Evolutionary conservation across 2,329 filamentous ascomycete species (phyloP), one percentile per base, ranked within the genome.

Genomic region (Microdochium nivale): DNA sequence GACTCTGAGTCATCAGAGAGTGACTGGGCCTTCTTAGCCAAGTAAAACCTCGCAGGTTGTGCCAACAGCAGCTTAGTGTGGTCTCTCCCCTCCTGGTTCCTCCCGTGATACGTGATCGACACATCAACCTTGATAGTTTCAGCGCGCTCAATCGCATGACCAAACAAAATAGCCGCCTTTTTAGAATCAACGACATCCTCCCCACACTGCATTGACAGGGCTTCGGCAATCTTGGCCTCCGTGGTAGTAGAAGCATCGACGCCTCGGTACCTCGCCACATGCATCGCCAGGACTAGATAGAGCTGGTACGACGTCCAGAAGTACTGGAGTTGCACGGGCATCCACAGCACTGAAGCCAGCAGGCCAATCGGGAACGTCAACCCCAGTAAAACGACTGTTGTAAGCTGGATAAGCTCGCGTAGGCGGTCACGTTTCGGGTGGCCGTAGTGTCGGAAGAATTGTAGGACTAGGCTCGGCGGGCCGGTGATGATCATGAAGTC

Each of bases 381-480:
- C 9, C 48, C 54, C 44, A 57, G 53, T 8, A 50, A 40, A 19
- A 54, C 40, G 23, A 59, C 51, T 24, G 51, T 25, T 25, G 25
- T n/a, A n/a, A 60, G 46, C 46, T 54, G 53, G 1, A 52, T 19
- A 27, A 57, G 37, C 43, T 60, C 56, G 5, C 55, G 53, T 4
- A 49, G 2, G 25, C 56, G 54, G 44, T 54, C 50, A 27, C 56
- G 56, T 32, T 56, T 43, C 13, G 56, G 58, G 44, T 59, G 57
- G 11, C 57, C 57, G 32, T 59, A 60, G 52, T 61, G 58, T 7
- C 54, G 49, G 47, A 56, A 55, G 47, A 60, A 61, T 50, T 60
- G 59, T 14, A 54, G 44, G 4, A 58, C 50, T 24, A 52, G 19
- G 21, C 44, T 25, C 33, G 54, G 48, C 19, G 47, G 46, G 4